These are phyloP conservation scores for Asterophora lycoperdoides DNA, from an alignment of 768 basidiomycete species.

Conservation along the genomic window DNA sequence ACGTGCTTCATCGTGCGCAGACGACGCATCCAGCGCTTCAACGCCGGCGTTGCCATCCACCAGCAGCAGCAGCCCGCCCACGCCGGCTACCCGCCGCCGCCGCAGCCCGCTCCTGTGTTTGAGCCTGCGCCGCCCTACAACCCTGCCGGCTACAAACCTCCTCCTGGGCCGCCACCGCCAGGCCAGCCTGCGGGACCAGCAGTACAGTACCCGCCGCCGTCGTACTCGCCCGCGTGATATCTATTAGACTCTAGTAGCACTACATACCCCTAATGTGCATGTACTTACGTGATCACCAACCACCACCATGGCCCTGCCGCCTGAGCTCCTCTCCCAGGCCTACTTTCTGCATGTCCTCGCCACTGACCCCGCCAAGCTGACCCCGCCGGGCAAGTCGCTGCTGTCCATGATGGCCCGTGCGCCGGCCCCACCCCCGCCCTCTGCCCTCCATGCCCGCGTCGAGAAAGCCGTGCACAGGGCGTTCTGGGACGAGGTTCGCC, in stretches of 20 bases:
- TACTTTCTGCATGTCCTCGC: slow-evolving; percentile 69
- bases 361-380: slow-evolving; percentile 51
- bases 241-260: neutral
- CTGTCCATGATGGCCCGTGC: slow-evolving; percentile 50
- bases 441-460: slow-evolving; percentile 36
- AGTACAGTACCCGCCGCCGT: slow-evolving; percentile 15
- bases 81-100: neutral
- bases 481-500: slow-evolving; percentile 70
- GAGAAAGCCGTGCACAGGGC: slow-evolving; percentile 56
- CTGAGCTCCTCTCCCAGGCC: slow-evolving; percentile 54
- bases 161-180: neutral
- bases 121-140: slow-evolving; percentile 17
- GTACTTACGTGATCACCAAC: too few relatives aligned
- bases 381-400: slow-evolving; percentile 72
- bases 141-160: neutral
- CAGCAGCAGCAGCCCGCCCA: neutral
- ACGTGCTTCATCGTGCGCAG: slow-evolving; percentile 4
- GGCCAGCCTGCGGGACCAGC: neutral
- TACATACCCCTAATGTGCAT: neutral
- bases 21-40: slow-evolving; percentile 1
- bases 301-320: slow-evolving; percentile 36
- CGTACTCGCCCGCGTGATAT: slow-evolving; percentile 12
- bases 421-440: slow-evolving; percentile 1
- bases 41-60: neutral
- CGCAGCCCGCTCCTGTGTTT: slow-evolving; percentile 1